phyloP scores from a whole-genome alignment of 306 rosid genomes.

The Glycyrrhiza uralensis region DNA sequence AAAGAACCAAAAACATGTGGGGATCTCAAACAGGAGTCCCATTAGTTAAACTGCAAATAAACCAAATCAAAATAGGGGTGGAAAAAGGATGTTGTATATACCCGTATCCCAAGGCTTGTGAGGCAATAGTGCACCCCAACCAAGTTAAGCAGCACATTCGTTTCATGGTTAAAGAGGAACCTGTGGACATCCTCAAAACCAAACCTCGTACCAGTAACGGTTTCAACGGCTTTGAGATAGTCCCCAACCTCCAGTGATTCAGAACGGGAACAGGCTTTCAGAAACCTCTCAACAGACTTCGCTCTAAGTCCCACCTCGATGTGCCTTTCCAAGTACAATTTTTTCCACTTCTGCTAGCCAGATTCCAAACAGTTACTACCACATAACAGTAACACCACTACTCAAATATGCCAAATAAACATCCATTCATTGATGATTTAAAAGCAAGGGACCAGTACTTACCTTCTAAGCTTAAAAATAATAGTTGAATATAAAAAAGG shows the following conservation, averaged over 20 bases:
- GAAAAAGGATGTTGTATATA: conserved; percentile 33
- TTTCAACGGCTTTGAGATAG: conserved; percentile 52
- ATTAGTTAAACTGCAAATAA: not conserved
- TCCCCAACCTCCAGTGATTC: conserved; percentile 65
- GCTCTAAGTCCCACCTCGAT: conserved; percentile 49
- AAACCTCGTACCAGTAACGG: conserved; percentile 41
- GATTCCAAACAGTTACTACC: conserved; percentile 12
- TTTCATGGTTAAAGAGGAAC: conserved; percentile 55
- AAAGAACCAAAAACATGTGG: conserved; percentile 16
- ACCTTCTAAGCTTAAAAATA: not conserved
- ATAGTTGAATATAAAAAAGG: not conserved
- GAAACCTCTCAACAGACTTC: conserved; percentile 36
- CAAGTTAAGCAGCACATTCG: conserved; percentile 60
- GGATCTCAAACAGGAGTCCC: not conserved
- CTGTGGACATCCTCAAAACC: conserved; percentile 67
- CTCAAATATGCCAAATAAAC: conserved; percentile 1
- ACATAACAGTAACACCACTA: not conserved
- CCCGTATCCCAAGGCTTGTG: conserved; percentile 55
- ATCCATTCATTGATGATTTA: no score
- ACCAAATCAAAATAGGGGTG: not conserved
- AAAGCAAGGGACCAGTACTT: not conserved
- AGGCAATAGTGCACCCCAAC: conserved; percentile 70
- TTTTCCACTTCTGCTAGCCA: conserved; percentile 63
- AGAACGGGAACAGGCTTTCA: conserved; percentile 43
- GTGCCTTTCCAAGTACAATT: conserved; percentile 61